Evolutionary conservation across 2,329 filamentous ascomycete species (phyloP).

Genomic region (Verticillium tricorpus): DNA sequence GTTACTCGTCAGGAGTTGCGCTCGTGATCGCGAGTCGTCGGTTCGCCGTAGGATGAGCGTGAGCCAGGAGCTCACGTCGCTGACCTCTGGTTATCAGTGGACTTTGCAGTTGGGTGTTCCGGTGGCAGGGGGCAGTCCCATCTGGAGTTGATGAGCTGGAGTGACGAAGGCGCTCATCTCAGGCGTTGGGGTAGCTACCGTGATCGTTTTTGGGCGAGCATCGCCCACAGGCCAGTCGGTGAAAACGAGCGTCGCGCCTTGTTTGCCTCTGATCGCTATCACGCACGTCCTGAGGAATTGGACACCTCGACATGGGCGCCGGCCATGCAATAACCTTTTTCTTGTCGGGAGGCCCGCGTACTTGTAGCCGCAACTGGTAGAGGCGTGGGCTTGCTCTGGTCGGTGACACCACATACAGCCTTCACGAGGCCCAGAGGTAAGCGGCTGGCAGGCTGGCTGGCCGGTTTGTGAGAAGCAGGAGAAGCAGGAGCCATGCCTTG

Average conservation of each 20-base stretch:
- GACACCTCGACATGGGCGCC: background rate
- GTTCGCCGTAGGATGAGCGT: background rate
- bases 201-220: too few relatives aligned
- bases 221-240: background rate
- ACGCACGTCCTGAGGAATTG: background rate
- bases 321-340: background rate
- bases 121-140: too few relatives aligned
- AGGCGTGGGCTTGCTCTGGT: background rate
- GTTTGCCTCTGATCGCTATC: background rate
- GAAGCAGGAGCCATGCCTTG: background rate
- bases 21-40: background rate
- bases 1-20: background rate
- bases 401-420: background rate
- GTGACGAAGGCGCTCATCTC: too few relatives aligned
- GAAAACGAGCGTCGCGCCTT: background rate
- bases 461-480: background rate
- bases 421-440: background rate
- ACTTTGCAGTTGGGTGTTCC: too few relatives aligned
- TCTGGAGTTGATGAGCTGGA: too few relatives aligned
- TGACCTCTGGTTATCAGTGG: too few relatives aligned
- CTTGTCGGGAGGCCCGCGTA: background rate
- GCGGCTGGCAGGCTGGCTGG: background rate
- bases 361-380: background rate
- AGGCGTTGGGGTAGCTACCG: too few relatives aligned
- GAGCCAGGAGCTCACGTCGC: too few relatives aligned